A percentile compares a stretch with the other conserved stretches of the same genome.
These are phyloP conservation scores for Myxozyma kluyveri DNA, from an alignment of 805 yeast genomes.

Conservation along the genomic window DNA sequence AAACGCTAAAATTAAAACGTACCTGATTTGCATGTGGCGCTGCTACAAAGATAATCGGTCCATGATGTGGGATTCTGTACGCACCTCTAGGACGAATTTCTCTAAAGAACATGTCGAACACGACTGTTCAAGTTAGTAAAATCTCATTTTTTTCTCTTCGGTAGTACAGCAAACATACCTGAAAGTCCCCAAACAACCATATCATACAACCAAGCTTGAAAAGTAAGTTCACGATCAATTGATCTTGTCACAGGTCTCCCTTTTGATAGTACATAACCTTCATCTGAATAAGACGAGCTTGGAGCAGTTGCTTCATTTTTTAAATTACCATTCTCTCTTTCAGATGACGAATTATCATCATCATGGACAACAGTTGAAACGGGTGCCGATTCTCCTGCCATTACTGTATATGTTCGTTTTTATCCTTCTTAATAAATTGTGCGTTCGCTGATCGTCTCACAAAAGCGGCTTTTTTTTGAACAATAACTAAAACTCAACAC, in stretches of 20 bases:
- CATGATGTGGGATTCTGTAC: constrained; percentile 62
- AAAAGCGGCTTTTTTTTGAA: no score
- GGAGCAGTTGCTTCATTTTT: no score
- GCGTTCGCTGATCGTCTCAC: no score
- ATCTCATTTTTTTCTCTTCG: not conserved
- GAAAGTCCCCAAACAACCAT: constrained; percentile 38
- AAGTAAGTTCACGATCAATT: constrained; percentile 24
- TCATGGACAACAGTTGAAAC: no score
- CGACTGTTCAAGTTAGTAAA: not conserved
- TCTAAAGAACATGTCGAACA: constrained; percentile 71
- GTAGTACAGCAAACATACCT: constrained; percentile 32
- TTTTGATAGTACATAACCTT: not conserved
- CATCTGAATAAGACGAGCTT: no score
- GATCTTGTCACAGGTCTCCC: constrained; percentile 6
- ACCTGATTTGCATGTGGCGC: constrained; percentile 95
- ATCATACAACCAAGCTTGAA: constrained; percentile 38
- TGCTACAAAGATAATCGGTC: constrained; percentile 88
- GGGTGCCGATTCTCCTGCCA: no score
- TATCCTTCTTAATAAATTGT: no score
- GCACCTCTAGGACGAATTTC: constrained; percentile 90
- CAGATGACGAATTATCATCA: no score
- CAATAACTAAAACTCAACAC: no score
- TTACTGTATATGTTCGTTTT: no score
- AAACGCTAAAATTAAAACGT: not conserved
- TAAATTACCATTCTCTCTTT: no score